These are phyloP conservation scores for Aspergillus novofumigatus DNA, from an alignment of 2,329 filamentous ascomycete genomes.

Conservation along the genomic window DNA sequence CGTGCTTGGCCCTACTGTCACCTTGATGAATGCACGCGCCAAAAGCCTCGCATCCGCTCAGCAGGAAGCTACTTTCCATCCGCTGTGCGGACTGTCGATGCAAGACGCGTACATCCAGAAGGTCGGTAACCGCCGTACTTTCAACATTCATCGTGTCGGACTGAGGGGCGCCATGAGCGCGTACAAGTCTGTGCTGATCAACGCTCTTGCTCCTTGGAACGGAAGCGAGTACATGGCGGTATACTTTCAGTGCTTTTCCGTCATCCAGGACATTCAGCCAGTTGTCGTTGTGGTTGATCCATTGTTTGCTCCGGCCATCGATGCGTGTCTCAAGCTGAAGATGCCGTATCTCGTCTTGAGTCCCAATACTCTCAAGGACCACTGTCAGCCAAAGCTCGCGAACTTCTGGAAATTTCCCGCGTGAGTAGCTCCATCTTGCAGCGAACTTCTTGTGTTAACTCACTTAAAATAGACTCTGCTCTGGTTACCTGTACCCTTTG, in stretches of 20 bases:
- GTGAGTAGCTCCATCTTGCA: constrained; percentile 4
- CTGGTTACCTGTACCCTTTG: constrained; percentile 42
- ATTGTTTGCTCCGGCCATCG: constrained; percentile 37
- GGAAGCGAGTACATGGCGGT: constrained; percentile 36
- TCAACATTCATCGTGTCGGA: constrained; percentile 16
- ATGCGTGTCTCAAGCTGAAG: constrained; percentile 34
- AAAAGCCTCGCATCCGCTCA: constrained; percentile 2
- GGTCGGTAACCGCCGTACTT: not conserved
- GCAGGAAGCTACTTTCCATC: constrained; percentile 21
- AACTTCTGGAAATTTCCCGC: constrained; percentile 18
- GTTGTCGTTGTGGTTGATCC: constrained; percentile 38
- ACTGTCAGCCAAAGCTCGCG: constrained; percentile 34
- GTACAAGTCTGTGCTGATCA: constrained; percentile 11
- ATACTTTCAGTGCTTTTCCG: constrained; percentile 28
- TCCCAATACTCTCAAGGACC: constrained; percentile 44
- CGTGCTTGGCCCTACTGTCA: constrained; percentile 23
- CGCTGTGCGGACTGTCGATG: constrained; percentile 19
- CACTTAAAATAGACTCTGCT: constrained; percentile 29
- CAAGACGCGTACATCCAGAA: constrained; percentile 12
- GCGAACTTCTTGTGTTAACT: not conserved
- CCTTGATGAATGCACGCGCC: constrained; percentile 14
- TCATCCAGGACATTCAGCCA: constrained; percentile 33
- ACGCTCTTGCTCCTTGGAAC: constrained; percentile 24
- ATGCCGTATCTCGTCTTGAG: constrained; percentile 35
- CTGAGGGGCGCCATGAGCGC: constrained; percentile 26